These are phyloP conservation scores for Ochetophila trinervis DNA, from an alignment of 306 rosid species.

Conservation along the genomic window DNA sequence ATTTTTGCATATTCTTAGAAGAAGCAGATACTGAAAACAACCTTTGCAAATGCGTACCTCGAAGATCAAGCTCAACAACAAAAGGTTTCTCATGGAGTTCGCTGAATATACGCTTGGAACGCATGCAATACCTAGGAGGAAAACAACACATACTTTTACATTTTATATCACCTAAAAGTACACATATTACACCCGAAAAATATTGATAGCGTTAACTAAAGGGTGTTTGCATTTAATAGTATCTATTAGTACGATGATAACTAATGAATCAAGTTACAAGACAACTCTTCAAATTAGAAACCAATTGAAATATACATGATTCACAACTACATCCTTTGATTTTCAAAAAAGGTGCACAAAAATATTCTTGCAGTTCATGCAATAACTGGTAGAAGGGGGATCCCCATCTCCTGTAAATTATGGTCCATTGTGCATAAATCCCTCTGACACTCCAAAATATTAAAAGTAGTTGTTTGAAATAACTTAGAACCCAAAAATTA, in stretches of 20 bases:
- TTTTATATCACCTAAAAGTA: not conserved
- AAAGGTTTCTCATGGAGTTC: constrained; percentile 65
- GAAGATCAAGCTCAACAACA: constrained; percentile 83
- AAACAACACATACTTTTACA: constrained; percentile 2
- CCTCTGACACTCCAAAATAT: too few relatives aligned
- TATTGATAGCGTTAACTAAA: too few relatives aligned
- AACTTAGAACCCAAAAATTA: too few relatives aligned
- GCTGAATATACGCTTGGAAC: constrained; percentile 66
- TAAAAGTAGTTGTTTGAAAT: too few relatives aligned
- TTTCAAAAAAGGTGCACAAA: too few relatives aligned
- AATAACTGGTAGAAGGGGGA: too few relatives aligned
- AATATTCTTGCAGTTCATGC: too few relatives aligned
- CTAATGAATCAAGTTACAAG: not conserved
- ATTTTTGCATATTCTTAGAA: not conserved
- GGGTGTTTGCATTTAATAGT: too few relatives aligned
- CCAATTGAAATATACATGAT: not conserved
- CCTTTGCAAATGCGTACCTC: constrained; percentile 46
- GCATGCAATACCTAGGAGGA: constrained; percentile 61
- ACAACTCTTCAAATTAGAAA: not conserved
- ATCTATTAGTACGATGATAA: too few relatives aligned
- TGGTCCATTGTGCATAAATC: too few relatives aligned
- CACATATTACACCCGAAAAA: not conserved
- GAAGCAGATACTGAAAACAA: not conserved
- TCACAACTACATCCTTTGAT: too few relatives aligned
- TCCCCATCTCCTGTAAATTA: too few relatives aligned